These are phyloP conservation scores for Onygenales sp. DNA, from an alignment of 2,329 filamentous ascomycete species.

Conservation along the genomic window DNA sequence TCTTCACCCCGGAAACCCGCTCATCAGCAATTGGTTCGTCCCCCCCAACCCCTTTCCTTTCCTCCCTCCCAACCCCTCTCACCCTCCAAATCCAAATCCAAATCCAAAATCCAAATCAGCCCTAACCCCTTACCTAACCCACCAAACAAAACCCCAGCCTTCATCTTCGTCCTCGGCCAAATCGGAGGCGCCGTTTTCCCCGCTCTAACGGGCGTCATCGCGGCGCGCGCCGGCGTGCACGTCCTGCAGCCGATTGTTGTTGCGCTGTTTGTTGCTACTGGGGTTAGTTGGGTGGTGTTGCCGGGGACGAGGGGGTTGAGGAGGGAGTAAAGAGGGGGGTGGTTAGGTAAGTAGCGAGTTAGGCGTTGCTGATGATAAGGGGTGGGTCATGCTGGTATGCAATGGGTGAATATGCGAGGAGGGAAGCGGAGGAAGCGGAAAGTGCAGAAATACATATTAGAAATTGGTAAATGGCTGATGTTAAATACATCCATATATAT, in stretches of 20 bases:
- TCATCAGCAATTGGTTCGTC: conserved; percentile 38
- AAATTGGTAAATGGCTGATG: not conserved
- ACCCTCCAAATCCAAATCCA: not conserved
- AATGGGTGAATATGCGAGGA: not conserved
- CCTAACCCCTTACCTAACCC: not conserved
- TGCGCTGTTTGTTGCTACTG: conserved; percentile 38
- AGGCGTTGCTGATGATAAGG: too few relatives aligned
- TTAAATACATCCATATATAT: too few relatives aligned
- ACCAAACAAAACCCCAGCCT: conserved; percentile 17
- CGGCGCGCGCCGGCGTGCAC: conserved; percentile 35
- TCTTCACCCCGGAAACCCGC: conserved; percentile 41
- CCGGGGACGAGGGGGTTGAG: conserved; percentile 11
- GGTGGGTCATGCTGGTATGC: too few relatives aligned
- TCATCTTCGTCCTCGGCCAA: conserved; percentile 51
- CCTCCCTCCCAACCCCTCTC: not conserved
- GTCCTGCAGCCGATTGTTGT: conserved; percentile 46
- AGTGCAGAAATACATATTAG: not conserved
- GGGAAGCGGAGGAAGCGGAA: not conserved
- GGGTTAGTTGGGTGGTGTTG: conserved; percentile 37
- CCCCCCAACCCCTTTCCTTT: not conserved
- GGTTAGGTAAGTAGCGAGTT: not conserved
- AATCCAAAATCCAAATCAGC: not conserved
- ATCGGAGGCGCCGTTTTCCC: conserved; percentile 48
- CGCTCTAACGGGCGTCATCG: conserved; percentile 45
- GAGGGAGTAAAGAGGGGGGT: not conserved